Conservation (phyloP, 306 rosid genomes). For the Begonia peltatifolia region DNA sequence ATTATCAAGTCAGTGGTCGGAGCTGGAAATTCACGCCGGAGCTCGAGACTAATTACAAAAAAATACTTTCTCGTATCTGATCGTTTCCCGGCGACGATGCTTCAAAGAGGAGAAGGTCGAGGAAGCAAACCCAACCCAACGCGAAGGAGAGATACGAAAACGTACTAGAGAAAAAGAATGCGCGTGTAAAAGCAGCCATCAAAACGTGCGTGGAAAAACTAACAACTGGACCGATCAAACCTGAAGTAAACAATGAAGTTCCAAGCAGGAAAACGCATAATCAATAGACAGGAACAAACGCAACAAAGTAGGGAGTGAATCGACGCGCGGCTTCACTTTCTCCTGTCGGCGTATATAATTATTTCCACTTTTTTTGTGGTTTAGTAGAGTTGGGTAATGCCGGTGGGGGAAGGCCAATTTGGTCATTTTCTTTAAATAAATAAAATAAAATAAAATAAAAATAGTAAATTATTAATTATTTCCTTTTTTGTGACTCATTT, state of each 20-base stretch:
- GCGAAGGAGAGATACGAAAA: background rate
- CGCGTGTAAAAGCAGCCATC: background rate
- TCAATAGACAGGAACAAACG: background rate
- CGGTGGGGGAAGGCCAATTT: too few relatives aligned
- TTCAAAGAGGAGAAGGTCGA: background rate
- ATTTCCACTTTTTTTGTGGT: too few relatives aligned
- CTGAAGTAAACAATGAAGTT: background rate
- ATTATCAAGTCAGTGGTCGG: conserved; percentile 15
- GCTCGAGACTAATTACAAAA: conserved; percentile 12
- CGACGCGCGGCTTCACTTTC: background rate
- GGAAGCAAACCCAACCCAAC: background rate
- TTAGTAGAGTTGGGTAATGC: too few relatives aligned
- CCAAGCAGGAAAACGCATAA: background rate
- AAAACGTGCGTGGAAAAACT: background rate
- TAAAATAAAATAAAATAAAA: too few relatives aligned
- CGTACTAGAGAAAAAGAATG: background rate
- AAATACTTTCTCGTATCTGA: background rate
- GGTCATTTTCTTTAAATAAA: too few relatives aligned
- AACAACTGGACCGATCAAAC: too few relatives aligned
- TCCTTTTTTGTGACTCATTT: too few relatives aligned
- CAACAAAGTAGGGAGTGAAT: background rate
- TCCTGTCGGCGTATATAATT: background rate
- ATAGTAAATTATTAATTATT: too few relatives aligned
- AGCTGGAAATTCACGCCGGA: conserved; percentile 34
- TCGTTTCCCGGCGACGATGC: background rate